Evolutionary conservation across 768 basidiomycete species (phyloP).

Genomic region (Mycena vulgaris): DNA sequence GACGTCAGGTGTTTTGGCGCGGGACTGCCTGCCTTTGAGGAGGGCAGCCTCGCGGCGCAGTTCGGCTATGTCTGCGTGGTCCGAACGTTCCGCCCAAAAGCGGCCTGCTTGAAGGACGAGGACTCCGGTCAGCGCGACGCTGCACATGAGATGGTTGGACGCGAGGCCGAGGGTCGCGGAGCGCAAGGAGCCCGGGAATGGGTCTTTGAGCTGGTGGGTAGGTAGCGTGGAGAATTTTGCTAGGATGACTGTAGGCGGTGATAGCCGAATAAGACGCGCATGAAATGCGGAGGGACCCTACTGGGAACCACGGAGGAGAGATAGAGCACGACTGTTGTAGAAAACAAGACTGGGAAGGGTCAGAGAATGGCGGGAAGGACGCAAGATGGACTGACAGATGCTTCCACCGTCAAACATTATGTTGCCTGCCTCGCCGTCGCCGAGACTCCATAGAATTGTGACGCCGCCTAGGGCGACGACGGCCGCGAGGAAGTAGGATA

Average conservation of each 20-base stretch:
- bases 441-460: slow-evolving; percentile 84
- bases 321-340: slow-evolving; percentile 80
- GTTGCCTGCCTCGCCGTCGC: slow-evolving; percentile 84
- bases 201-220: slow-evolving; percentile 62
- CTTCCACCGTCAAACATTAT: slow-evolving; percentile 95
- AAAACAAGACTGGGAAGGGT: slow-evolving; percentile 76
- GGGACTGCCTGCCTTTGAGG: slow-evolving; percentile 34
- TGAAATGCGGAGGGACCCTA: slow-evolving; percentile 54
- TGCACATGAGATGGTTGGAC: slow-evolving; percentile 87
- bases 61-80: slow-evolving; percentile 68
- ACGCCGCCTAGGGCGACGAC: slow-evolving; percentile 72
- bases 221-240: slow-evolving; percentile 74
- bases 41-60: slow-evolving; percentile 36
- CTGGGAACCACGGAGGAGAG: slow-evolving; percentile 85
- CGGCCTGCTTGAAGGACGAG: slow-evolving; percentile 87
- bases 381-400: slow-evolving; percentile 71
- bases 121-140: slow-evolving; percentile 91
- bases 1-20: slow-evolving; percentile 39
- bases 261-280: slow-evolving; percentile 12
- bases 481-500: slow-evolving; percentile 70
- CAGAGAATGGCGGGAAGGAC: slow-evolving; percentile 21
- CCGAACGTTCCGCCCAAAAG: slow-evolving; percentile 87
- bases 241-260: slow-evolving; percentile 61
- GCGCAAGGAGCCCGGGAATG: slow-evolving; percentile 76
- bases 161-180: slow-evolving; percentile 83